Base-by-base conservation (phyloP, 352 stramenopile genomes). In the Globisporangium spiculum region DNA sequence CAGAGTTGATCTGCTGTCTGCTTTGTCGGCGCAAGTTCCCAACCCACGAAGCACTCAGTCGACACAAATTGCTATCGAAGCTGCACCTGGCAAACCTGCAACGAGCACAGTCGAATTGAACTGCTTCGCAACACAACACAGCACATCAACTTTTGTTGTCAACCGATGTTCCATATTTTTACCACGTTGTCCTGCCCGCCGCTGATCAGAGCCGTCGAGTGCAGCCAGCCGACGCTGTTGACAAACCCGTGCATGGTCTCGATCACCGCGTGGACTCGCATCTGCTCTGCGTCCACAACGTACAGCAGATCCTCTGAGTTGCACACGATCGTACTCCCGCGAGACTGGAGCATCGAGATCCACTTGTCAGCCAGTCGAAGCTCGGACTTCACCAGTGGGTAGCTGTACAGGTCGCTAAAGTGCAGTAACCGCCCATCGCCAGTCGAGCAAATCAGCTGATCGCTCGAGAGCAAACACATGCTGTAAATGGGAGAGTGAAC, bases 21-120 rank as follows among this genome's bases (percentile, higher is more conserved):
- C 53, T 93, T 10, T 95, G 87, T 54, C 77, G 84, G 0, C 84
- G 87, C 26, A 91, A 91, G 58, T 95, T 95, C 50, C 67, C 72
- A n/a, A 78, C 59, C 20, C 12, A 46, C 2, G 74, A 70, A 16
- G 79, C 78, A 4, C 75, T 92, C 8, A 14, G 34, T 18, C 84
- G 82, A 1, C 87, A 95, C 67, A 70, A 92, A 66, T 34, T 72
- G 8, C 44, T 81, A 4, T 95, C 87, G 0, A 73, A 72, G 24
- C 74, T 95, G 14, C 84, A 93, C 58, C 24, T 68, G 24, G 57
- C 63, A 1, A 92, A 92, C 59, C 4, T 88, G 18, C 46, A 60
- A 32, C 38, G 27, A 30, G 16, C 14, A 16, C n/a, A 26, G 60
- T 24, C 58, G 16, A 20, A 41, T 18, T 67, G 32, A 76, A 24